phyloP scores from a whole-genome alignment of 768 basidiomycete genomes.

The Candolleomyces eurysporus region DNA sequence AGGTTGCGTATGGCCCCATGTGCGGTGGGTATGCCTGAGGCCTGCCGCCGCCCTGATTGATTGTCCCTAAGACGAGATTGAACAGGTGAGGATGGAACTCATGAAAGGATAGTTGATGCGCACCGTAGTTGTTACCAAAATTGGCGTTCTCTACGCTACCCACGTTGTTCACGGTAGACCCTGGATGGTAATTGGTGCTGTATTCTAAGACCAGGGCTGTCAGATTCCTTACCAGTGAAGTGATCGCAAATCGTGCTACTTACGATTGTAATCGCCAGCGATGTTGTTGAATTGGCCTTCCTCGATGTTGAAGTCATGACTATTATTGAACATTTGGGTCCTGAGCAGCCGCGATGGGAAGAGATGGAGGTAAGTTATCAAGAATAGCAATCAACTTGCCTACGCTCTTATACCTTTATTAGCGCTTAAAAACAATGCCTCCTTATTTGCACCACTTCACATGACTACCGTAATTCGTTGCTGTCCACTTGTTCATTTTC shows the following conservation, averaged over 20 bases:
- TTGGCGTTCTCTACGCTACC: not conserved
- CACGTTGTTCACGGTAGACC: not conserved
- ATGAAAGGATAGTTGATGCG: not conserved
- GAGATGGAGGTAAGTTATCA: not conserved
- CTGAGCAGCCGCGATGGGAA: not conserved
- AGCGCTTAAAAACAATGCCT: not conserved
- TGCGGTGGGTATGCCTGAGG: no score
- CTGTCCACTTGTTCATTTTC: no score
- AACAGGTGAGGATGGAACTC: not conserved
- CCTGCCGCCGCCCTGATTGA: not conserved
- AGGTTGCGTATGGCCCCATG: no score
- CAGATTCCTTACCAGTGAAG: not conserved
- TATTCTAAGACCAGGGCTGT: not conserved
- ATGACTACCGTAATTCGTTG: no score
- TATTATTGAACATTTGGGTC: not conserved
- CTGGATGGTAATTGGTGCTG: not conserved
- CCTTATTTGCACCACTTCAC: no score
- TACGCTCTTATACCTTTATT: not conserved
- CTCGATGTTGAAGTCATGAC: not conserved
- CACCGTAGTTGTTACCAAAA: not conserved
- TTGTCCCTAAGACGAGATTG: not conserved
- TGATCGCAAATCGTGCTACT: not conserved
- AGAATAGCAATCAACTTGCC: not conserved
- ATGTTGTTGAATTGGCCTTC: not conserved
- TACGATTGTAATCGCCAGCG: constrained; percentile 1